Base-by-base conservation (phyloP, 306 rosid genomes). In the Rosa lucieae region DNA sequence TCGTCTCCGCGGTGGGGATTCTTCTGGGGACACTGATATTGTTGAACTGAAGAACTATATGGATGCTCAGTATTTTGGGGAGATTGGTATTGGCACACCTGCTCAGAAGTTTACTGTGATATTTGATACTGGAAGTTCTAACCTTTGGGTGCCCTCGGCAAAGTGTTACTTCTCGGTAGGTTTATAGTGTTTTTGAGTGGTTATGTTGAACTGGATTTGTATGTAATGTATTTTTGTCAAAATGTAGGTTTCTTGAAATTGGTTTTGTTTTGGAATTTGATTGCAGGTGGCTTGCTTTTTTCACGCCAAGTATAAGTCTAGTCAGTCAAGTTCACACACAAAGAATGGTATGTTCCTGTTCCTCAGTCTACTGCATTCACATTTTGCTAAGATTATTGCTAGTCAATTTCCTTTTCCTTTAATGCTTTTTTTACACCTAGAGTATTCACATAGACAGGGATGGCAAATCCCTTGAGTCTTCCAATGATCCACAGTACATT, bases 41-140 rank as follows among this genome's bases (percentile, higher is more conserved):
- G 91, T 93, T 49, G 84, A 78, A 10, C 87, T 93, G 15, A 93
- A 88, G 89, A 93, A 93, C 75, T 91, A 91, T 83, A 88, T 91
- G 87, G 93, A 90, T 86, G 98, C 97, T 74, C 94, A 91, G 82
- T 91, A 93, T 78, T 91, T 88, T 82, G 98, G 97, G 43, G 98
- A 93, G 82, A 91, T 93, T 84, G 93, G 93, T 67, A 81, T 93
- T 39, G 97, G 97, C 26, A 81, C 91, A 8, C 96, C 96, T 44
- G 88, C 91, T 56, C 97, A 93, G 86, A 90, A 44, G 83, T 93
- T 93, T 73, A 87, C 79, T 72, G 97, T 93, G 15, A 76, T 93
- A 72, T 93, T 93, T 82, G 97, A 93, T 80, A 93, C 97, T 9
- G 97, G 97, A 59, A 93, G 97, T 80, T 93, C 97, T 13, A 89